Conservation (phyloP, 2,329 filamentous ascomycete species). For the Pyrenochaeta sp. region DNA sequence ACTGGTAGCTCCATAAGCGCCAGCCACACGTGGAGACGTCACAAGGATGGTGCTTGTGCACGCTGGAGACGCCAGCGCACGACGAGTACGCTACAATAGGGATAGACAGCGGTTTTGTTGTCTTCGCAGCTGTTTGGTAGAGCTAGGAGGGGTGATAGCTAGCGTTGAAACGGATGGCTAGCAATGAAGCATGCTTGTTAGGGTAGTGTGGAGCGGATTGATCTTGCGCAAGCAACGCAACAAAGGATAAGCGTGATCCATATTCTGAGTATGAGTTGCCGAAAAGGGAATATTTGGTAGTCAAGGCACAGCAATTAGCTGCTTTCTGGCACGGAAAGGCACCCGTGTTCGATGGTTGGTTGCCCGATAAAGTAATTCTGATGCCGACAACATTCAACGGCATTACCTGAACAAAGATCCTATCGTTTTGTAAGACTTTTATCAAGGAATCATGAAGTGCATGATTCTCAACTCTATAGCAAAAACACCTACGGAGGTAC, state of each 20-base stretch:
- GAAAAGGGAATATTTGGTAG: neutral
- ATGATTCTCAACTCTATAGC: too few species aligned
- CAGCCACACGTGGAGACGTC: conserved; percentile 17
- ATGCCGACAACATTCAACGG: too few species aligned
- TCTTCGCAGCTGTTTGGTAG: neutral
- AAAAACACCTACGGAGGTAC: too few species aligned
- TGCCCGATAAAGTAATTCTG: neutral
- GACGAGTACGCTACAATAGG: conserved; percentile 11
- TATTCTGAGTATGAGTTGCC: neutral
- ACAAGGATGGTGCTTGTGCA: conserved; percentile 14
- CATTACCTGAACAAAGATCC: too few species aligned
- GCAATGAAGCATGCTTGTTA: conserved; percentile 12
- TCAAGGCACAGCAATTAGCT: neutral
- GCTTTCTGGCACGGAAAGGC: neutral
- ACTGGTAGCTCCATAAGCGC: conserved; percentile 16
- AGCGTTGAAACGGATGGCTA: conserved; percentile 19
- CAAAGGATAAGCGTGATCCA: conserved; percentile 4
- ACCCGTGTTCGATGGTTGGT: neutral
- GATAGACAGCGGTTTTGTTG: conserved; percentile 5
- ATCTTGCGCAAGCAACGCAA: neutral
- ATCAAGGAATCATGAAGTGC: too few species aligned
- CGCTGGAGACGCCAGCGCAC: conserved; percentile 5
- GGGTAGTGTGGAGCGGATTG: conserved; percentile 3
- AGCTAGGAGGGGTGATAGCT: conserved; percentile 20
- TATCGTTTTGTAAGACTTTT: too few species aligned